A percentile compares a stretch with the other conserved stretches of the same genome.
These are phyloP conservation scores for Citrus australasica DNA, from an alignment of 345 rosid species.

Conservation along the genomic window DNA sequence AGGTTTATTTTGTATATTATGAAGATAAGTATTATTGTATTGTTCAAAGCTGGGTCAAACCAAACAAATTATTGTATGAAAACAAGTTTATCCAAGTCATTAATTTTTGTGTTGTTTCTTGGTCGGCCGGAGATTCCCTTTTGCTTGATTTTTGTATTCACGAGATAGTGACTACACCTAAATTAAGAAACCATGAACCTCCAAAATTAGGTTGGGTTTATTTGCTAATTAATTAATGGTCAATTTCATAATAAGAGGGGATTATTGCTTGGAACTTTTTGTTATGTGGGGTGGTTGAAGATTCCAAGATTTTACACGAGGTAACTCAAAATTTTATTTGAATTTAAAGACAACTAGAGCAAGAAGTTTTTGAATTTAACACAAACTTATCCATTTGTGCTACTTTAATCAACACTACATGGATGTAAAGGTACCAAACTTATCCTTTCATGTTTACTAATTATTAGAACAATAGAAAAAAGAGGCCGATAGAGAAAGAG, in stretches of 20 bases:
- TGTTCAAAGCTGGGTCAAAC: not conserved
- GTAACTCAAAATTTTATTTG: no score
- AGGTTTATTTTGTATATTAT: no score
- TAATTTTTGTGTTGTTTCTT: not conserved
- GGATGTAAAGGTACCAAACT: no score
- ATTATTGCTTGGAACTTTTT: not conserved
- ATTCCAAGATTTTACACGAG: no score
- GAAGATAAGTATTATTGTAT: no score
- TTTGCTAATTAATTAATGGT: not conserved
- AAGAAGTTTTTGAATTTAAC: no score
- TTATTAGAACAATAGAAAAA: no score
- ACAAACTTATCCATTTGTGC: no score
- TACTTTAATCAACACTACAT: no score
- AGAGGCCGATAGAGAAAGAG: no score
- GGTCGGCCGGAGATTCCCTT: slow-evolving; percentile 4
- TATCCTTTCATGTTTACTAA: no score
- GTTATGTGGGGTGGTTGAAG: not conserved
- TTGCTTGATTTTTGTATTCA: not conserved
- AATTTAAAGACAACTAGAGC: no score
- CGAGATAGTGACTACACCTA: not conserved
- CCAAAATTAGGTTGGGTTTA: not conserved
- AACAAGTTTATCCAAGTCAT: not conserved
- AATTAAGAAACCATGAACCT: not conserved
- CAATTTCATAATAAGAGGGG: not conserved
- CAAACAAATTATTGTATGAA: not conserved